phyloP scores from a whole-genome alignment of 208 protist species.

The Porcisia deanei region DNA sequence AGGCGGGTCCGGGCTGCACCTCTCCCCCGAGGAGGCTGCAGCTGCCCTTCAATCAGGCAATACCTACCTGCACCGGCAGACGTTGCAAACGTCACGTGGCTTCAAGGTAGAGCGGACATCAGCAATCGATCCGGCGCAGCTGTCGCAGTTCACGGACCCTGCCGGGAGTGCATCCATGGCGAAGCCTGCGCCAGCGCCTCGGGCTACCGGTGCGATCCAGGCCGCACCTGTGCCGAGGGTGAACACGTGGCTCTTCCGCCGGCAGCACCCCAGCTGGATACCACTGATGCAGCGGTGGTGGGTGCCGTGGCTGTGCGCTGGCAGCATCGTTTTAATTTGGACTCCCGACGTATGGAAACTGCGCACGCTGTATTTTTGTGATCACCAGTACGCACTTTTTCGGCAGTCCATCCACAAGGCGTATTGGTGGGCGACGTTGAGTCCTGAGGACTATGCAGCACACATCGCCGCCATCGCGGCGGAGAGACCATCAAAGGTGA shows the following conservation, averaged over 20 bases:
- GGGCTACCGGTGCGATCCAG: neutral
- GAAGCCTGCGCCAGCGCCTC: neutral
- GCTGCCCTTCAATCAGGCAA: constrained; percentile 33
- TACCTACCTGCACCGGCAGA: constrained; percentile 42
- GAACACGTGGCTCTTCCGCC: constrained; percentile 84
- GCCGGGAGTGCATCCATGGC: neutral
- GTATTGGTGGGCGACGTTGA: constrained; percentile 81
- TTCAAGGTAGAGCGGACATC: constrained; percentile 63
- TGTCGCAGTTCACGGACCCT: constrained; percentile 16
- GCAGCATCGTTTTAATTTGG: constrained; percentile 53
- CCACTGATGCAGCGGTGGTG: constrained; percentile 87
- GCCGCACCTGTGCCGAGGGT: constrained; percentile 18
- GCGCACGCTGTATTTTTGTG: constrained; percentile 65
- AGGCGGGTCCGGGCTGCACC: constrained; percentile 13
- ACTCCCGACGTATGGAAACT: constrained; percentile 89
- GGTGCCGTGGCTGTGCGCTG: constrained; percentile 70
- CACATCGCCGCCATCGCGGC: constrained; percentile 63
- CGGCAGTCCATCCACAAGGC: constrained; percentile 67
- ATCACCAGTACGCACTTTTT: constrained; percentile 71
- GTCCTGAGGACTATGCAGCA: constrained; percentile 51
- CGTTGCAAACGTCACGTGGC: constrained; percentile 28
- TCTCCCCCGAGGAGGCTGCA: constrained; percentile 23
- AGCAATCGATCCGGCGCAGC: constrained; percentile 26
- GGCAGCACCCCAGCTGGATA: constrained; percentile 66
- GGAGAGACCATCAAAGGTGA: constrained; percentile 40